Base-by-base conservation (phyloP, 768 basidiomycete species). In the Auriscalpium orientale region DNA sequence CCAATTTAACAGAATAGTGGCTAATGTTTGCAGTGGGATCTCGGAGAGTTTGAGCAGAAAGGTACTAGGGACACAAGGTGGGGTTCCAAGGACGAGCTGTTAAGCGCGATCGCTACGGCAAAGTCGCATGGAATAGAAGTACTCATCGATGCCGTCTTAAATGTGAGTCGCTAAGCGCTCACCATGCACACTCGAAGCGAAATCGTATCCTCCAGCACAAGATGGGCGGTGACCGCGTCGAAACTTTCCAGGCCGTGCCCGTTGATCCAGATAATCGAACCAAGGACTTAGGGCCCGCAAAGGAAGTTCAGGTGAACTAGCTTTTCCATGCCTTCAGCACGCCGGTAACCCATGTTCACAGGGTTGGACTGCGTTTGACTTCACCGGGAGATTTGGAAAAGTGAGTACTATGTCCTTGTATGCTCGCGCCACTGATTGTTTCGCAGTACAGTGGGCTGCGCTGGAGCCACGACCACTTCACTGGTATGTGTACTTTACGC, bases 311-410 rank as follows among this genome's bases (percentile, higher is more conserved):
- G 68, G 93, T 86, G 58, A 34, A 74, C 60, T 52, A 10, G 33
- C 50, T 22, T 36, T 22, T 28, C 40, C 28, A 12, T 49, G 15
- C n/a, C 18, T 20, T 21, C 15, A 21, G 22, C n/a, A 44, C 9
- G 12, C 51, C 47, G 13, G 43, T 55, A 16, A 51, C 34, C 58
- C 55, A 56, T 55, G 20, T 10, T 56, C 13, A 8, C 47, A 91
- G 90, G 87, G 79, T 1, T 91, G 90, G 89, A 91, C 91, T n/a
- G 82, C 76, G 0, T 98, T 89, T 67, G 82, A 89, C 58, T 95
- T 91, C 67, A 74, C 82, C n/a, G 89, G 85, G 44, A 75, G 94
- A 69, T 79, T 75, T 16, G 79, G 80, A 38, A 85, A 89, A 74
- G 89, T 90, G 28, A 28, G 28, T 28, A 4, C 28, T 4, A 28